A percentile compares a stretch with the other conserved stretches of the same genome.
Conservation (phyloP, 768 basidiomycete species). For the Cubamyces sp. region DNA sequence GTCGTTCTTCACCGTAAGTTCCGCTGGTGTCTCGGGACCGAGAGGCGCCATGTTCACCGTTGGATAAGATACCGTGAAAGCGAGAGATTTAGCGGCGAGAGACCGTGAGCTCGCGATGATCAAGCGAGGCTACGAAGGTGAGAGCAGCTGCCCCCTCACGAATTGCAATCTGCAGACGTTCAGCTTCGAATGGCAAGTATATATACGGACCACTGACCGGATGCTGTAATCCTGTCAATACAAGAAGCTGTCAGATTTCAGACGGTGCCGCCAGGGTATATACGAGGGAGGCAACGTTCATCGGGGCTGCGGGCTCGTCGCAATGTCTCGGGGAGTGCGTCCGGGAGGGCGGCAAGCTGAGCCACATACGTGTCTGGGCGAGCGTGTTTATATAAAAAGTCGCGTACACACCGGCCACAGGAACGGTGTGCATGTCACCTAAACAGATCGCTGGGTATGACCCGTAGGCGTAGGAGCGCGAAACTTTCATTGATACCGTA, state of each 20-base stretch:
- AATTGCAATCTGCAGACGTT: constrained; percentile 2
- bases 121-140: not conserved
- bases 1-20: constrained; percentile 33
- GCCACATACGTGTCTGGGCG: not conserved
- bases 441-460: constrained; percentile 10
- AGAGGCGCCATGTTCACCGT: constrained; percentile 7
- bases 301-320: constrained; percentile 12
- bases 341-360: not conserved
- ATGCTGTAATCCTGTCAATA: constrained; percentile 23
- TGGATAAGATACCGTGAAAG: not conserved
- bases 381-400: constrained; percentile 5
- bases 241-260: constrained; percentile 23
- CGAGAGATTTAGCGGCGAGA: not conserved
- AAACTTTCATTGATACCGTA: constrained; percentile 22
- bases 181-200: constrained; percentile 4
- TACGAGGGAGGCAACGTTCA: constrained; percentile 11
- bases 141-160: not conserved
- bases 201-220: constrained; percentile 15
- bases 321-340: constrained; percentile 1
- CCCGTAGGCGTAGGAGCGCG: constrained; percentile 1
- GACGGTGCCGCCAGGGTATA: constrained; percentile 11
- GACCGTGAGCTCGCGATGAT: not conserved
- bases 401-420: not conserved
- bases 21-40: constrained; percentile 27
- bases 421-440: constrained; percentile 2